Evolutionary conservation across 345 rosid genomes (phyloP).

Genomic region (Rhizophora apiculata): DNA sequence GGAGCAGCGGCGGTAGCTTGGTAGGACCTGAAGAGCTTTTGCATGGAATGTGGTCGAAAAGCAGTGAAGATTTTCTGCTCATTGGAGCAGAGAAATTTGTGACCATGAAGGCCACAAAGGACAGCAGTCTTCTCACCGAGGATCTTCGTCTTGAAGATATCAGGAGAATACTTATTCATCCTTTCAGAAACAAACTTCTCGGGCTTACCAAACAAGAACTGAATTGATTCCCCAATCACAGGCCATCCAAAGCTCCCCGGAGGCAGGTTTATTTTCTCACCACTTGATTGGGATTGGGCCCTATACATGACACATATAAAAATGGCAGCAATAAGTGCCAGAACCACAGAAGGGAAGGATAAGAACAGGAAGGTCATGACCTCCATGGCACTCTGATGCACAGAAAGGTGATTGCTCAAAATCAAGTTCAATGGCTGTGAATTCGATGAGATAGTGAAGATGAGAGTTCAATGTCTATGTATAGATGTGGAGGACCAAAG

Average conservation of each 20-base stretch:
- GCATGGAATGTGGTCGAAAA: slow-evolving; percentile 50
- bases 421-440: no score
- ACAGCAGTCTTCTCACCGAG: slow-evolving; percentile 52
- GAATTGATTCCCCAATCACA: slow-evolving; percentile 41
- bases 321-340: background rate
- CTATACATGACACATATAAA: background rate
- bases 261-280: slow-evolving; percentile 33
- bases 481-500: no score
- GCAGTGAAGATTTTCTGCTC: slow-evolving; percentile 53
- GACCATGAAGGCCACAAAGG: slow-evolving; percentile 54
- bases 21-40: slow-evolving; percentile 45
- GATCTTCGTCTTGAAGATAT: slow-evolving; percentile 53
- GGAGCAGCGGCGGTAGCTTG: slow-evolving; percentile 22
- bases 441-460: no score
- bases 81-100: slow-evolving; percentile 54
- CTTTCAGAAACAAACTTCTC: slow-evolving; percentile 45
- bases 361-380: slow-evolving; percentile 1
- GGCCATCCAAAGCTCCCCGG: slow-evolving; percentile 72
- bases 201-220: slow-evolving; percentile 47
- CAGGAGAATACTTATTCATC: slow-evolving; percentile 43
- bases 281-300: background rate
- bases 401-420: no score
- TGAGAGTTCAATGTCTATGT: no score
- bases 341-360: background rate
- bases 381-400: slow-evolving; percentile 12